These are phyloP conservation scores for Drechslerella stenobrocha DNA, from an alignment of 2,329 filamentous ascomycete species.

Conservation along the genomic window DNA sequence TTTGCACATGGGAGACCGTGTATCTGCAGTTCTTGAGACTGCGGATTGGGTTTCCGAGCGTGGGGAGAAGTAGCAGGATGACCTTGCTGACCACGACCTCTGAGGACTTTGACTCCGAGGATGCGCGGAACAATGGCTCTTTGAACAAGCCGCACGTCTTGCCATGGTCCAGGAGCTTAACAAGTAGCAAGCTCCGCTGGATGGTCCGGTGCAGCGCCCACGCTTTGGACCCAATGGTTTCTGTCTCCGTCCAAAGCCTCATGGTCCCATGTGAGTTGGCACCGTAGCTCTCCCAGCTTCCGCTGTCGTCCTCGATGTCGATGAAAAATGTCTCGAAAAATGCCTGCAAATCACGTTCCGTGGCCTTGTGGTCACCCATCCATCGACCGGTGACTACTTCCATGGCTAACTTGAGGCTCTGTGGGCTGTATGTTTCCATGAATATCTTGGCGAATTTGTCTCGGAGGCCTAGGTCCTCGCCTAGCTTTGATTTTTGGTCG, in stretches of 20 bases:
- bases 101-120: slow-evolving; percentile 64
- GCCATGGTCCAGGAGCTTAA: slow-evolving; percentile 64
- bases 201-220: slow-evolving; percentile 54
- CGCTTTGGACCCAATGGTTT: slow-evolving; percentile 56
- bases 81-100: slow-evolving; percentile 61
- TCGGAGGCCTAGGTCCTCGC: slow-evolving; percentile 64
- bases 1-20: slow-evolving; percentile 62
- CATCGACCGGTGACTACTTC: slow-evolving; percentile 66
- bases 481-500: slow-evolving; percentile 11
- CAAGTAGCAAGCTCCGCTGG: slow-evolving; percentile 61
- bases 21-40: slow-evolving; percentile 64
- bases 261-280: slow-evolving; percentile 23
- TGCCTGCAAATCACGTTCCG: slow-evolving; percentile 27
- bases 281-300: slow-evolving; percentile 18
- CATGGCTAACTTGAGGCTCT: slow-evolving; percentile 60
- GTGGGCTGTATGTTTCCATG: slow-evolving; percentile 63
- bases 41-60: slow-evolving; percentile 63
- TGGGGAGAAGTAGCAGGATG: slow-evolving; percentile 62
- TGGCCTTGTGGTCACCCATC: slow-evolving; percentile 51
- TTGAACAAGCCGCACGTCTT: slow-evolving; percentile 56
- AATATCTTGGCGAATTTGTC: slow-evolving; percentile 64
- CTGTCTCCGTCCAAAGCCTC: slow-evolving; percentile 44
- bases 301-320: slow-evolving; percentile 31
- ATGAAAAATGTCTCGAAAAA: slow-evolving; percentile 49
- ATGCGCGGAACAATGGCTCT: slow-evolving; percentile 51